These are phyloP conservation scores for Hevea brasiliensis DNA, from an alignment of 345 rosid genomes.

Conservation along the genomic window DNA sequence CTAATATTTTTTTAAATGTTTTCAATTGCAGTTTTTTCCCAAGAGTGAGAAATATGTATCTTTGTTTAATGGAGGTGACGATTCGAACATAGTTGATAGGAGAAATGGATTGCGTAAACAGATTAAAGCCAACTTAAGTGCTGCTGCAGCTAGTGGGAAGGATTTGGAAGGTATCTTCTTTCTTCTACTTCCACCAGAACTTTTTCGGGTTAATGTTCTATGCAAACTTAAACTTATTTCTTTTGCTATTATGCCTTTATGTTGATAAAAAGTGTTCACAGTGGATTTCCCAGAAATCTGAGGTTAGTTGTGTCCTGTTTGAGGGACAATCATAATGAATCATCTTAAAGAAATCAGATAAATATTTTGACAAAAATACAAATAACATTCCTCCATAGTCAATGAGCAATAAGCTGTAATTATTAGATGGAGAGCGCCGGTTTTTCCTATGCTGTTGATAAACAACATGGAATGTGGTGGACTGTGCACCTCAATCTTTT, in stretches of 20 bases:
- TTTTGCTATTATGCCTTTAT: background rate
- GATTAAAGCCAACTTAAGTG: constrained; percentile 84
- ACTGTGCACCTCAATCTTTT: background rate
- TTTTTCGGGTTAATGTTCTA: background rate
- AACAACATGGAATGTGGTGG: background rate
- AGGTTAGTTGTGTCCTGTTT: background rate
- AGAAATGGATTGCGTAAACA: constrained; percentile 90
- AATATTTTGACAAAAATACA: background rate
- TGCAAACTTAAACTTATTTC: background rate
- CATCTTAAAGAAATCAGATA: background rate
- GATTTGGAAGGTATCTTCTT: constrained; percentile 83
- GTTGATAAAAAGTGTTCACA: background rate
- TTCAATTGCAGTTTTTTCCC: constrained; percentile 75
- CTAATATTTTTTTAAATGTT: constrained; percentile 4
- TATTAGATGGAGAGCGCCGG: background rate
- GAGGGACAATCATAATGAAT: background rate
- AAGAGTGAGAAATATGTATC: constrained; percentile 96
- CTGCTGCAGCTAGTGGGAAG: constrained; percentile 97
- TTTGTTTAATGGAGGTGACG: constrained; percentile 80
- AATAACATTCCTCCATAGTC: background rate
- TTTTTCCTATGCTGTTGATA: background rate
- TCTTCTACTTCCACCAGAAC: background rate
- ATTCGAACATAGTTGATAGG: constrained; percentile 57
- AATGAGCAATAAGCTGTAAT: background rate
- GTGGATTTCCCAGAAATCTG: background rate